Evolutionary conservation across 805 yeast species (phyloP).

Genomic region (Cyberlindnera saturnus): DNA sequence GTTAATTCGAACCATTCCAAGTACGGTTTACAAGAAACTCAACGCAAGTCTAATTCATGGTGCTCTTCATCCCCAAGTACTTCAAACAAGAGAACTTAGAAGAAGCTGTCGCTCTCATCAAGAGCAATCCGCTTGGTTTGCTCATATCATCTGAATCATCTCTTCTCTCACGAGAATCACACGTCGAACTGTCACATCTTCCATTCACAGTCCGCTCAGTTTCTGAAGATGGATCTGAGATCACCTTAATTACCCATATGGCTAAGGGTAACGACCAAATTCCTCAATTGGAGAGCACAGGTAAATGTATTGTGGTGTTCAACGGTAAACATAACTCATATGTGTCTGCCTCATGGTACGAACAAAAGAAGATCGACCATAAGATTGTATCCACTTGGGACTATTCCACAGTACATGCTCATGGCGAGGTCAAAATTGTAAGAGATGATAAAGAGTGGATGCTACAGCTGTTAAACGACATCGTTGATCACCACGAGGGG

Average conservation of each 20-base stretch:
- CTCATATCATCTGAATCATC: conserved; percentile 31
- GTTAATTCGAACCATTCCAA: no score
- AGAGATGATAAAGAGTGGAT: conserved; percentile 43
- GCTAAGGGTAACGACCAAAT: conserved; percentile 51
- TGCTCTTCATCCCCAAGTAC: conserved; percentile 26
- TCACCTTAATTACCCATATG: conserved; percentile 46
- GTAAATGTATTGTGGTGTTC: conserved; percentile 44
- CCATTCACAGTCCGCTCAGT: conserved; percentile 42
- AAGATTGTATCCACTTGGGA: conserved; percentile 71
- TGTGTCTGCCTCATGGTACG: conserved; percentile 55
- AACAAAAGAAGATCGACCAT: conserved; percentile 47
- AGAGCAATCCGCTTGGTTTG: conserved; percentile 45
- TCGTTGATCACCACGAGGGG: conserved; percentile 44
- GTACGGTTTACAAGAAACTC: no score
- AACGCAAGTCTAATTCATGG: conserved; percentile 4
- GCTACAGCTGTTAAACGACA: conserved; percentile 33
- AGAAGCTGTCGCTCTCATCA: conserved; percentile 35
- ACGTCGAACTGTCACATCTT: conserved; percentile 47
- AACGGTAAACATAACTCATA: conserved; percentile 42
- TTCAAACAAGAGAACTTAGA: conserved; percentile 28
- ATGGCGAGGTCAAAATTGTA: conserved; percentile 42
- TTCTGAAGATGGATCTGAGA: conserved; percentile 26
- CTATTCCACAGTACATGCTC: conserved; percentile 49
- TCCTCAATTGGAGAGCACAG: conserved; percentile 29
- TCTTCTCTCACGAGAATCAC: conserved; percentile 21